Evolutionary conservation across 2,329 filamentous ascomycete genomes (phyloP).

Genomic region (Pseudogymnoascus sp.): DNA sequence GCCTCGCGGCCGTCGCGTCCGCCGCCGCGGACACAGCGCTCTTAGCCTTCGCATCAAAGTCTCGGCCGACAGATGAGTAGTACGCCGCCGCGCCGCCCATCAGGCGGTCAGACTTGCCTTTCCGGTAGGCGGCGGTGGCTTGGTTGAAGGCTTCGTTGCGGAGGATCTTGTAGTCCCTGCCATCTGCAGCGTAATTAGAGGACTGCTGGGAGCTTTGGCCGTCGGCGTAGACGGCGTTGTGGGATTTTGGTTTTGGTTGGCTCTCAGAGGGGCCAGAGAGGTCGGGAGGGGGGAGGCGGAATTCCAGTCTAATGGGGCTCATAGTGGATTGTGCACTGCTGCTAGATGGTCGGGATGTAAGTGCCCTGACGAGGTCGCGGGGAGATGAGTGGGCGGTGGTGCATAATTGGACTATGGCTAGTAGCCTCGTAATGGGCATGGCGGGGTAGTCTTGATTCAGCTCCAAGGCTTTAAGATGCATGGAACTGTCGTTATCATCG

Average conservation of each 20-base stretch:
- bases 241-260: slow-evolving; percentile 8
- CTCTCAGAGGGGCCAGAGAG: not conserved
- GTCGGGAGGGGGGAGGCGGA: slow-evolving; percentile 23
- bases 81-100: slow-evolving; percentile 70
- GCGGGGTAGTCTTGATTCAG: slow-evolving; percentile 47
- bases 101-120: slow-evolving; percentile 60
- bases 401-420: slow-evolving; percentile 48
- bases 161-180: slow-evolving; percentile 9
- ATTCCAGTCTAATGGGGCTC: slow-evolving; percentile 22
- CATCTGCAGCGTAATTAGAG: not conserved
- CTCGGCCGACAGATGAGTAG: slow-evolving; percentile 64
- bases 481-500: slow-evolving; percentile 39
- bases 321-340: slow-evolving; percentile 11
- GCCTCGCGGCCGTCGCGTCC: slow-evolving; percentile 59
- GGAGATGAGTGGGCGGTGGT: slow-evolving; percentile 50
- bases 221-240: slow-evolving; percentile 11
- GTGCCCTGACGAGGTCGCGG: slow-evolving; percentile 50
- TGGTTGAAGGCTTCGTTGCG: slow-evolving; percentile 43
- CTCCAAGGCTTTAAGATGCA: slow-evolving; percentile 44
- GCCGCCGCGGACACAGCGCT: slow-evolving; percentile 58
- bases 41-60: slow-evolving; percentile 51
- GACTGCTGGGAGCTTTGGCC: not conserved
- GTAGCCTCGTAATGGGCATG: slow-evolving; percentile 40
- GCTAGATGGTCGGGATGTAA: slow-evolving; percentile 30
- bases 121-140: slow-evolving; percentile 51